Conservation (phyloP, 345 rosid species). For the Syzygium aqueum region DNA sequence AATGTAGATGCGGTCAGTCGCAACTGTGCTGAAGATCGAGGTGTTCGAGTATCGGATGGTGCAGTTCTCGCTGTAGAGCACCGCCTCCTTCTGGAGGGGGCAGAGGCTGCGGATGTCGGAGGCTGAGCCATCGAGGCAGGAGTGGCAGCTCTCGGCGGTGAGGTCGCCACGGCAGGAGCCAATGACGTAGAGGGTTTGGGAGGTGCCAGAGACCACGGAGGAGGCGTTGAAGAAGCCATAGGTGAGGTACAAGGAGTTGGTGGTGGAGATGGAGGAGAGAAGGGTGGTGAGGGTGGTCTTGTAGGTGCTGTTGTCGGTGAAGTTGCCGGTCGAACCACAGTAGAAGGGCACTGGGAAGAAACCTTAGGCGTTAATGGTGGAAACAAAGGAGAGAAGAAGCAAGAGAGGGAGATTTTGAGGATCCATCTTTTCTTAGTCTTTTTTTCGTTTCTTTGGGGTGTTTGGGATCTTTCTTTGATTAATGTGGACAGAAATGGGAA, state of each 20-base stretch:
- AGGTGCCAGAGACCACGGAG: not conserved
- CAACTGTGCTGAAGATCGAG: no score
- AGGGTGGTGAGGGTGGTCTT: constrained; percentile 1
- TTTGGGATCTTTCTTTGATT: no score
- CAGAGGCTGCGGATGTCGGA: not conserved
- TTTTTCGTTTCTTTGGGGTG: no score
- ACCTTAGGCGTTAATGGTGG: not conserved
- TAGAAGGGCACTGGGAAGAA: rapidly evolving
- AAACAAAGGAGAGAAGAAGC: not conserved
- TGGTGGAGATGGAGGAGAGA: constrained; percentile 5
- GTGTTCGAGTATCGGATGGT: no score
- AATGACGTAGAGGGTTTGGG: not conserved
- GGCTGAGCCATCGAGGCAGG: not conserved
- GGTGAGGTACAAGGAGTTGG: not conserved
- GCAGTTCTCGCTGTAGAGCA: not conserved
- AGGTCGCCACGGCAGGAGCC: constrained; percentile 11
- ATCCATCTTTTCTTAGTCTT: no score
- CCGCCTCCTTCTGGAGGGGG: not conserved
- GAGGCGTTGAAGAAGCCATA: constrained; percentile 1
- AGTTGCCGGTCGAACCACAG: not conserved
- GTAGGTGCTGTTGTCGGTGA: not conserved
- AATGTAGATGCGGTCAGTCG: rapidly evolving
- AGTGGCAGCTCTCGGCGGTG: not conserved
- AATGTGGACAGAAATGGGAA: no score
- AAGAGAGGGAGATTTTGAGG: no score